Base-by-base conservation (phyloP, 192 early-diverging fungal species). In the Rhizophagus clarus region DNA sequence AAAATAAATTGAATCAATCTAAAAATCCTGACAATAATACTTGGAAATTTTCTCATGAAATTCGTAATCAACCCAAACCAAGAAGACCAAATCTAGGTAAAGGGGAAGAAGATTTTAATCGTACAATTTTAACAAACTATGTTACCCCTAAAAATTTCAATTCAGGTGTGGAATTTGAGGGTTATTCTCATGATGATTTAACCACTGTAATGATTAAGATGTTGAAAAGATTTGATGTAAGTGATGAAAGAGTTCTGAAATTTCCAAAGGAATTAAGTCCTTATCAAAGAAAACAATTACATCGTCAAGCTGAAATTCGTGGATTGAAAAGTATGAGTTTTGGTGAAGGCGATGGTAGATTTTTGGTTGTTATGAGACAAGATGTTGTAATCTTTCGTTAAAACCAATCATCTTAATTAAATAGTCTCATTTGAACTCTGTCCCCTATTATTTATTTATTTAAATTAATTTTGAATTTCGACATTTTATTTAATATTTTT, bases 271-370 rank as follows among this genome's bases (percentile, higher is more conserved):
- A 79, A 32, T 70, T 79, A 26, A 79, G 15, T 22, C 29, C 26
- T 5, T 79, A 79, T 79, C 77, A 79, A 56, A 42, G 77, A 9
- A 79, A 79, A 17, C 51, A 24, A 31, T 60, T 79, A 60, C 77
- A 79, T 79, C 42, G n/a, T 8, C 77, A 79, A 79, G 77, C 77
- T 70, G 68, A 60, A 24, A 20, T 67, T 26, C 32, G 49, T 20
- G 77, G 49, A 49, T 60, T 79, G 31, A 79, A 61, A 70, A 79
- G 66, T 79, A 67, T 60, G 9, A 79, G 77, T 60, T 79, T 79
- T 60, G 77, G 77, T 29, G 77, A 79, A 79, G 77, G 77, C 12
- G 67, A 32, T 32, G 77, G 68, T 7, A 79, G 77, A 37, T 79
- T 79, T 79, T 79, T 79, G 47, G 77, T 79, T 8, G 68, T 70